phyloP scores from a whole-genome alignment of 176 grass and related monocot species.

The Alloteropsis semialata region DNA sequence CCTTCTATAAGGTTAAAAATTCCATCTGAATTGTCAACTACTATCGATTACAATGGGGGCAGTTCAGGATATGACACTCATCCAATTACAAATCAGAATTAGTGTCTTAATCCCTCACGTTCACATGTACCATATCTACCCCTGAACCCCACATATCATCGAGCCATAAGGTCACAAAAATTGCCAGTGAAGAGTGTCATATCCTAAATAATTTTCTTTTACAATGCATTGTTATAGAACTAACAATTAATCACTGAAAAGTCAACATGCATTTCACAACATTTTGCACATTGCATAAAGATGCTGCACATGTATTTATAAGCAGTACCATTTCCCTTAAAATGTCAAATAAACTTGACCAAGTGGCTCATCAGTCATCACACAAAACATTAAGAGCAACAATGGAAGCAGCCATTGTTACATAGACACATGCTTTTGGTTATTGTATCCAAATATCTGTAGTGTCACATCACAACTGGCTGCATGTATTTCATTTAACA shows the following conservation, averaged over 20 bases:
- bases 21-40: neutral
- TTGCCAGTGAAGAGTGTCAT: neutral
- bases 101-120: neutral
- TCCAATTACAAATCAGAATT: neutral
- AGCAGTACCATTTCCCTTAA: neutral
- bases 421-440: neutral
- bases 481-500: neutral
- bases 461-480: neutral
- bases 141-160: neutral
- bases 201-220: neutral
- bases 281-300: neutral
- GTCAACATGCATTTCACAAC: neutral
- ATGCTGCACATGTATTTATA: neutral
- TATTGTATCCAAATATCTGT: neutral
- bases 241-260: neutral
- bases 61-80: neutral
- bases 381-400: neutral
- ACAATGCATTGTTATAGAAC: neutral
- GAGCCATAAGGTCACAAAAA: neutral
- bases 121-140: neutral
- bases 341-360: neutral
- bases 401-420: neutral
- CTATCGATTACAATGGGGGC: neutral
- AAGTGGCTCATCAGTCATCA: neutral
- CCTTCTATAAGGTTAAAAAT: neutral